Evolutionary conservation across 179 eudicot species (phyloP), one percentile per base, ranked within the genome.

Genomic region (Pouteria campechiana): DNA sequence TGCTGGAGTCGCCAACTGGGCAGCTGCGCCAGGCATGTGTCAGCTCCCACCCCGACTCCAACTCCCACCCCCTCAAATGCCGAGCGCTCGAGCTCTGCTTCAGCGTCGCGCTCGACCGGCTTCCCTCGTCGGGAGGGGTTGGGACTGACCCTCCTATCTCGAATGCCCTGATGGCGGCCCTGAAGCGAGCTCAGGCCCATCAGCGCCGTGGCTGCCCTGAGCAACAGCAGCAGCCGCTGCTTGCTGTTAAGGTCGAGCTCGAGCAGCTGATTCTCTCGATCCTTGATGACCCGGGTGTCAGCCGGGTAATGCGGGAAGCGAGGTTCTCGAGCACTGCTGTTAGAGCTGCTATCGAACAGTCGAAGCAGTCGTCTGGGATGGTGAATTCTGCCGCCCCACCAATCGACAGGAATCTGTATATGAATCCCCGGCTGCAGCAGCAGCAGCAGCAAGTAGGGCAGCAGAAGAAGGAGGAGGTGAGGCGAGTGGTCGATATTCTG

Each of bases 31-130:
- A 83, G 38, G 93, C 93, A 0, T 83, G 93, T 40, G 70, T 79
- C 57, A 69, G 81, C 1, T 75, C 93, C 1, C 93, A 83, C 54
- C 88, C 92, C 2, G 72, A 78, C 17, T 78, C 92, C 2, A n/a
- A n/a, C n/a, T 78, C 86, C 29, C 93, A 83, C 61, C 93, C 93
- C 0, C 69, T 83, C 8, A 87, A 83, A 75, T 83, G 93, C 58
- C 51, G 93, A 0, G 93, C 93, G 0, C 55, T 83, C 9, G 88
- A 79, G 73, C 79, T 83, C 32, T 83, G 93, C 54, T 83, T 83
- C 65, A 73, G 79, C 61, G 93, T 83, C 2, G 93, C 93, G 0
- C 69, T 83, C 3, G 94, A 83, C 6, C 70, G 94, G 10, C 71
- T 83, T 12, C 88, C 84, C 9, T 61, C 83, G 12, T 37, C 70